Percentiles rank a stretch among this genome's conserved stretches.
These are phyloP conservation scores for Marasmius oreades DNA, from an alignment of 1,284 basidiomycete species.

Conservation along the genomic window DNA sequence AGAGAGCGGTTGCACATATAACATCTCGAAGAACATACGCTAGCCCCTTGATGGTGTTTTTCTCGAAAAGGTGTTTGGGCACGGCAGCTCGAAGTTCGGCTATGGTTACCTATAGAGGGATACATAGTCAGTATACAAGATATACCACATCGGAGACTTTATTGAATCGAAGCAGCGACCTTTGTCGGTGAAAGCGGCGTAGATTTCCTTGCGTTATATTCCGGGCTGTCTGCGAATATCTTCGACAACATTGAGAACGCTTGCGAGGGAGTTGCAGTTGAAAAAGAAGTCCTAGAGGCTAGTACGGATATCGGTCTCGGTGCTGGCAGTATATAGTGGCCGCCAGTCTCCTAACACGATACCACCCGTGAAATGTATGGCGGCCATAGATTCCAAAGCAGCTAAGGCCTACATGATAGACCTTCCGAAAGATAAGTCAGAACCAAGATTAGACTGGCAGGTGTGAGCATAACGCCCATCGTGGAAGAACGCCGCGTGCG, in stretches of 20 bases:
- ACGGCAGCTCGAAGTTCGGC: constrained; percentile 44
- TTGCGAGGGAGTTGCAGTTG: no score
- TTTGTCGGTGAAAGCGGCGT: constrained; percentile 35
- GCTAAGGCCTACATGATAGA: no score
- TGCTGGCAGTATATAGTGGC: no score
- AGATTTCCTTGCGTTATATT: constrained; percentile 37
- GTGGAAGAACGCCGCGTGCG: no score
- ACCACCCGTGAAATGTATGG: no score
- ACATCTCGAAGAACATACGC: constrained; percentile 60
- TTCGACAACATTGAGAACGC: not conserved
- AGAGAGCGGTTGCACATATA: constrained; percentile 48
- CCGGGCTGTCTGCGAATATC: constrained; percentile 39
- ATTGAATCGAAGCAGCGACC: not conserved
- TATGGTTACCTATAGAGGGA: constrained; percentile 34
- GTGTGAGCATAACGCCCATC: no score
- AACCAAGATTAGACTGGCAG: no score
- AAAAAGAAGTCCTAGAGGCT: no score
- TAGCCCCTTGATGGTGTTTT: constrained; percentile 59
- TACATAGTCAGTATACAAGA: constrained; percentile 18
- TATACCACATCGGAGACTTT: not conserved
- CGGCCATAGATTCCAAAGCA: no score
- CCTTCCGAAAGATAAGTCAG: no score
- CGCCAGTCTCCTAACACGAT: no score
- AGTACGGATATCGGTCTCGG: no score
- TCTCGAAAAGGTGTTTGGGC: constrained; percentile 67